phyloP scores from a whole-genome alignment of 176 grass and related monocot genomes.

The Chrysopogon serrulatus region DNA sequence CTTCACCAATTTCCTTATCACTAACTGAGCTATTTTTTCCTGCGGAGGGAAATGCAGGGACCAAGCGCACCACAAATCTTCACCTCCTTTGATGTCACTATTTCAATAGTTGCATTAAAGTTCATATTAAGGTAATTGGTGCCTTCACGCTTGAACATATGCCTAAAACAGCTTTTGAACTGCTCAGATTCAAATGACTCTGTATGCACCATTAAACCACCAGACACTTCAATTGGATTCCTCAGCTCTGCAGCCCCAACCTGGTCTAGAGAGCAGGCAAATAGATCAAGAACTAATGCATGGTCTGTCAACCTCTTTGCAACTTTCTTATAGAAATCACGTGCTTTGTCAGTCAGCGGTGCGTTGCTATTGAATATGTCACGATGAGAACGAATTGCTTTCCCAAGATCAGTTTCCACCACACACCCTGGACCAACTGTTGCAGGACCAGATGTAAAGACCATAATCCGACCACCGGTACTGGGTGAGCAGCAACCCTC shows the following conservation, averaged over 20 bases:
- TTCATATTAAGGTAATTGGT: slow-evolving; percentile 77
- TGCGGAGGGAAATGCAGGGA: slow-evolving; percentile 68
- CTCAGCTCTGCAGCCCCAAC: slow-evolving; percentile 83
- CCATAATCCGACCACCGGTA: slow-evolving; percentile 71
- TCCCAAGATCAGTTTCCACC: slow-evolving; percentile 69
- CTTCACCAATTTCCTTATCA: slow-evolving; percentile 86
- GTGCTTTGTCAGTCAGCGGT: slow-evolving; percentile 56
- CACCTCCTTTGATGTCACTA: slow-evolving; percentile 89
- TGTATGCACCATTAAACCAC: slow-evolving; percentile 71
- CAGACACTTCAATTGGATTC: slow-evolving; percentile 82
- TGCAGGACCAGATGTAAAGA: slow-evolving; percentile 86
- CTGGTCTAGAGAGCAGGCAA: slow-evolving; percentile 95
- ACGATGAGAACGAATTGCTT: slow-evolving; percentile 78
- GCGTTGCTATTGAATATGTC: slow-evolving; percentile 77
- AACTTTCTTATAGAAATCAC: slow-evolving; percentile 75
- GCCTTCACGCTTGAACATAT: slow-evolving; percentile 68
- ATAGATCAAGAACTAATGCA: slow-evolving; percentile 84
- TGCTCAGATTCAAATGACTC: slow-evolving; percentile 91
- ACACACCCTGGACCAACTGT: slow-evolving; percentile 88
- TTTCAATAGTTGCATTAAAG: slow-evolving; percentile 75
- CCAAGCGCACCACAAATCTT: slow-evolving; percentile 98
- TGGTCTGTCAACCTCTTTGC: slow-evolving; percentile 65
- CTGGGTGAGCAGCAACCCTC: slow-evolving; percentile 69
- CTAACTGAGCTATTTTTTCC: slow-evolving; percentile 74
- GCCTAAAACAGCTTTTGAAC: slow-evolving; percentile 77